Percentiles rank a stretch among this genome's conserved stretches.
phyloP scores from a whole-genome alignment of 2,329 filamentous ascomycete species.

The Phaeosphaeria sp. region DNA sequence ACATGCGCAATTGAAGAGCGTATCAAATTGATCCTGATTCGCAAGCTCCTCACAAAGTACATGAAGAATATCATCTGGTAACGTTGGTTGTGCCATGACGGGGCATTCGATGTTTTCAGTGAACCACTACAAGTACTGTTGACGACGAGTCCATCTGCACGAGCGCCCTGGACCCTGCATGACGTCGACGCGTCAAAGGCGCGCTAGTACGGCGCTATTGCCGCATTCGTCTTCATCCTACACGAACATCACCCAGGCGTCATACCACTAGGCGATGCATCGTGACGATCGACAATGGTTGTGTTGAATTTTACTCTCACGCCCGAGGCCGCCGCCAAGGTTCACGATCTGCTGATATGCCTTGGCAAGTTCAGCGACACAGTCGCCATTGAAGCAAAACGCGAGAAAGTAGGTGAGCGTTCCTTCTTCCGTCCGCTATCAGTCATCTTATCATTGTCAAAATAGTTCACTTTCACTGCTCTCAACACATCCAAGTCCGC shows the following conservation, averaged over 20 bases:
- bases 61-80: conserved; percentile 67
- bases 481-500: conserved; percentile 82
- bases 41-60: conserved; percentile 67
- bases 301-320: conserved; percentile 73
- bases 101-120: background rate
- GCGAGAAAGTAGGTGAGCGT: conserved; percentile 63
- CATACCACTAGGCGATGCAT: conserved; percentile 14
- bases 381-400: conserved; percentile 75
- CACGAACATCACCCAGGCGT: conserved; percentile 5
- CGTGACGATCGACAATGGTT: conserved; percentile 46
- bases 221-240: conserved; percentile 11
- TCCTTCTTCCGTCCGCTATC: conserved; percentile 13
- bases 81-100: conserved; percentile 33
- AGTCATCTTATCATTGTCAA: conserved; percentile 22
- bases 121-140: conserved; percentile 4
- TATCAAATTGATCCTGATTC: conserved; percentile 62
- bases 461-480: conserved; percentile 71
- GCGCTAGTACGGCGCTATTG: conserved; percentile 28
- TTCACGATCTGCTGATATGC: conserved; percentile 77
- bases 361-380: conserved; percentile 81
- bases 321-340: conserved; percentile 72
- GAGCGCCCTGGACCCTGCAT: conserved; percentile 5
- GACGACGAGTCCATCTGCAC: background rate
- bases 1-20: conserved; percentile 66
- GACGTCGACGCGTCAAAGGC: conserved; percentile 18